Evolutionary conservation across 768 basidiomycete species (phyloP), one percentile per base, ranked within the genome.

Genomic region (Lactarius sp.): DNA sequence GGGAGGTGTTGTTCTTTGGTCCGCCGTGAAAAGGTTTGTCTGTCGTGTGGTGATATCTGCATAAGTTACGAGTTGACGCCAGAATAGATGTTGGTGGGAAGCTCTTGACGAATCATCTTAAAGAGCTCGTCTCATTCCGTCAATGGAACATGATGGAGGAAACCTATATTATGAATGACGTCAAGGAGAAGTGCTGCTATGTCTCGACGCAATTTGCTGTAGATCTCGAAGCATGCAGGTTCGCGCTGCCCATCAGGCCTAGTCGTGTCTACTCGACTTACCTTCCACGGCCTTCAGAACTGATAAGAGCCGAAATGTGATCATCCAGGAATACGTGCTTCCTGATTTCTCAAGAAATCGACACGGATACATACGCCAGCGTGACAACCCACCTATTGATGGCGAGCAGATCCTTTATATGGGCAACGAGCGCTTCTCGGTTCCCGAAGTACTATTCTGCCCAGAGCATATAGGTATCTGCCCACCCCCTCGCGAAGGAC

Each of bases 61-160:
- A 6, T 20, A 18, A 31, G 47, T 64, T 50, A 34, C 52, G 52
- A 64, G 16, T 54, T 42, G 58, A 64, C 37, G 46, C 52, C 73
- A 96, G 95, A 71, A 85, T 98, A 74, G 94, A 97, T 71, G 87
- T 97, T 18, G 95, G 96, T 56, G 96, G 95, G 52, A 97, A 98
- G 76, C 81, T 98, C 10, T 75, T 98, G 61, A 98, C 95, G 31
- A 98, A 98, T 75, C 91, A 96, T 56, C 82, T 98, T 27, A 97
- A 97, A 72, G 92, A 95, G 71, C 81, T 95, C 51, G 84, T 95
- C 6, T 96, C 94, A 13, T 98, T 90, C 73, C 86, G 96, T 50
- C 95, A 98, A 72, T 98, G 92, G 91, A 92, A 98, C 74, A 93
- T 98, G 91, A 94, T 95, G 87, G 94, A 97, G 70, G 89, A 98